Base-by-base conservation (phyloP, 306 rosid genomes). In the Leucaena leucocephala region DNA sequence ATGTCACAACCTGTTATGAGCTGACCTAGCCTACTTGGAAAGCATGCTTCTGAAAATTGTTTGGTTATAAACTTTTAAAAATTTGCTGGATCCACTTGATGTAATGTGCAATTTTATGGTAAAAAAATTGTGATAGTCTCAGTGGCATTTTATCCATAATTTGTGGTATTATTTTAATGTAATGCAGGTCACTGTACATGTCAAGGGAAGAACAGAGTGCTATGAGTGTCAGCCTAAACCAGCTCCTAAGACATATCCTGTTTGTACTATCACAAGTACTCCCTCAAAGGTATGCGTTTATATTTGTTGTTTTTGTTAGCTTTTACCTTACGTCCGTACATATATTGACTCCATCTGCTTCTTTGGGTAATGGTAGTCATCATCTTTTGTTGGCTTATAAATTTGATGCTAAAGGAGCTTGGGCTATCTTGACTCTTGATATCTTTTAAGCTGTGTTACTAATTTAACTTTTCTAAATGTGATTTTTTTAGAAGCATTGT, bases 191-290 rank as follows among this genome's bases (percentile, higher is more conserved):
- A 93, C 98, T 12, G 97, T 96, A 57, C 99, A 96, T 88, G 85
- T 93, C 85, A 96, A 96, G 89, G 99, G 98, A 83, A 90, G 48
- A 80, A 96, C 98, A 15, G 99, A 96, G 84, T 96, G 99, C 90
- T 96, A 96, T 27, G 99, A 96, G 84, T 96, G 99, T 82, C 90
- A 96, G 68, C 99, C 98, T 54, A 96, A 96, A 88, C 99, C 94
- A 14, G 96, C 98, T 43, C 98, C 99, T 7, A 96, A 91, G 91
- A 96, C 99, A 1, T 96, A 93, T 86, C 99, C 99, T 67, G 99
- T 93, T 78, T 96, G 99, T 78, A 96, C 99, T 15, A 96, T 96
- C 81, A 93, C 98, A 19, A 96, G 97, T 85, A 96, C 99, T 62
- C 99, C 99, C 45, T 93, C 99, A 27, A 96, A 96, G 99, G 99